A percentile compares a stretch with the other conserved stretches of the same genome.
phyloP scores from a whole-genome alignment of 495 filamentous ascomycete species.

The Penicillium alfredii region DNA sequence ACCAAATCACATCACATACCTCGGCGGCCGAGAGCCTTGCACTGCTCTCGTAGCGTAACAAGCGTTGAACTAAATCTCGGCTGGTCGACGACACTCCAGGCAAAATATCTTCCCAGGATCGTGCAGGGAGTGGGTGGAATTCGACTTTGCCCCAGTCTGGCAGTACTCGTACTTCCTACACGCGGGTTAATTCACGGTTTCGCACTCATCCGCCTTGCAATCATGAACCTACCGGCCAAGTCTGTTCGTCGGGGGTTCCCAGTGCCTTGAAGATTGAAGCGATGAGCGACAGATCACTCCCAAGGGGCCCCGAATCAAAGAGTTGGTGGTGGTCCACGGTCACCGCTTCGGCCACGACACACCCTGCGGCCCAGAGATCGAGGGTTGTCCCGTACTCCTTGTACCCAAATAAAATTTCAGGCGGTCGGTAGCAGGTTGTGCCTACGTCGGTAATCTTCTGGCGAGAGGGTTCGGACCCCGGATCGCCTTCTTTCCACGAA shows the following conservation, averaged over 20 bases:
- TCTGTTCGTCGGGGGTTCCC: conserved; percentile 70
- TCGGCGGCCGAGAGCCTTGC: conserved; percentile 43
- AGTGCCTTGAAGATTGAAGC: conserved; percentile 83
- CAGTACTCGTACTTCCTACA: conserved; percentile 47
- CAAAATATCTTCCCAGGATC: conserved; percentile 50
- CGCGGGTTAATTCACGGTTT: conserved; percentile 8
- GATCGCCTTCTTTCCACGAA: conserved; percentile 64
- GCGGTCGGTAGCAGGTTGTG: conserved; percentile 83
- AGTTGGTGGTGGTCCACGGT: conserved; percentile 46
- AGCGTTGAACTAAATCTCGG: conserved; percentile 46
- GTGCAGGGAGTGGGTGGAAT: conserved; percentile 49
- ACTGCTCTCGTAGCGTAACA: conserved; percentile 54
- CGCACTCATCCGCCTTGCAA: not conserved
- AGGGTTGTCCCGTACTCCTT: conserved; percentile 60
- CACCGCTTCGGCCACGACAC: conserved; percentile 65
- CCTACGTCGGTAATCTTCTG: conserved; percentile 88
- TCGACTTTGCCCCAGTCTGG: conserved; percentile 65
- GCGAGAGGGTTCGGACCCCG: conserved; percentile 53
- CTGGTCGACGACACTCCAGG: conserved; percentile 42
- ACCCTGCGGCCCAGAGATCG: conserved; percentile 89
- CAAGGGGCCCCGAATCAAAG: conserved; percentile 81
- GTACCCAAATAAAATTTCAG: conserved; percentile 86
- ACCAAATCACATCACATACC: conserved; percentile 29
- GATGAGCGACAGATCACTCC: conserved; percentile 87
- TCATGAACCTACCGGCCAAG: conserved; percentile 65